Conservation (phyloP, 2,329 filamentous ascomycete genomes). For the Aureobasidium sp. region DNA sequence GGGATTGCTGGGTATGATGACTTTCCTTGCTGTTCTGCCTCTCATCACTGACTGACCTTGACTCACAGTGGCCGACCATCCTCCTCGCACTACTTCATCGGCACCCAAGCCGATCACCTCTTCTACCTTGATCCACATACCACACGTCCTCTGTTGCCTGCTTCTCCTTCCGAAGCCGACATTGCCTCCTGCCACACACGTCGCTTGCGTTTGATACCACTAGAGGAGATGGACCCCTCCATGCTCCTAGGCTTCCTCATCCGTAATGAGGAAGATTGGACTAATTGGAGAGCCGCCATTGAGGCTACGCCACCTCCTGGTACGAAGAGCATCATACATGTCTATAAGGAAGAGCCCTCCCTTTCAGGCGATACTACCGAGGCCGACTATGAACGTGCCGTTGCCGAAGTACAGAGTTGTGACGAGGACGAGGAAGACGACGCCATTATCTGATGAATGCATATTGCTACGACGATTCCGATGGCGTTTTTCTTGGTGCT, state of each 20-base stretch:
- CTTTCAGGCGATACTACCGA: constrained; percentile 29
- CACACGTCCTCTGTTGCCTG: constrained; percentile 66
- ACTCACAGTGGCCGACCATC: constrained; percentile 69
- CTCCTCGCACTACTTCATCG: constrained; percentile 74
- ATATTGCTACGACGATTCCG: constrained; percentile 6
- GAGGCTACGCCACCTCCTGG: constrained; percentile 26
- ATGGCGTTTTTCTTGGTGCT: constrained; percentile 1
- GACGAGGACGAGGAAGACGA: constrained; percentile 55
- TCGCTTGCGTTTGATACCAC: constrained; percentile 70
- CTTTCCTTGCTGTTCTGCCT: neutral
- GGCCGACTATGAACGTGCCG: constrained; percentile 49
- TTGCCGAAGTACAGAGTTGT: constrained; percentile 79
- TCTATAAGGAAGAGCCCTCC: constrained; percentile 63
- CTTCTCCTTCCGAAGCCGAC: constrained; percentile 57
- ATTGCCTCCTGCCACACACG: constrained; percentile 80
- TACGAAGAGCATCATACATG: constrained; percentile 67
- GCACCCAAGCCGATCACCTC: constrained; percentile 66
- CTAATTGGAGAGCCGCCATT: constrained; percentile 61
- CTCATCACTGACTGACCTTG: neutral
- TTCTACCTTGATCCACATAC: constrained; percentile 95
- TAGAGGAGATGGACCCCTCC: constrained; percentile 93
- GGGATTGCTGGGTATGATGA: constrained; percentile 63
- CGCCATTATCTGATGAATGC: constrained; percentile 15
- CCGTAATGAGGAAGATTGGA: constrained; percentile 73
- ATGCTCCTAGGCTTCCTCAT: constrained; percentile 96